phyloP scores from a whole-genome alignment of 306 rosid genomes.

The Prinsepia uniflora region DNA sequence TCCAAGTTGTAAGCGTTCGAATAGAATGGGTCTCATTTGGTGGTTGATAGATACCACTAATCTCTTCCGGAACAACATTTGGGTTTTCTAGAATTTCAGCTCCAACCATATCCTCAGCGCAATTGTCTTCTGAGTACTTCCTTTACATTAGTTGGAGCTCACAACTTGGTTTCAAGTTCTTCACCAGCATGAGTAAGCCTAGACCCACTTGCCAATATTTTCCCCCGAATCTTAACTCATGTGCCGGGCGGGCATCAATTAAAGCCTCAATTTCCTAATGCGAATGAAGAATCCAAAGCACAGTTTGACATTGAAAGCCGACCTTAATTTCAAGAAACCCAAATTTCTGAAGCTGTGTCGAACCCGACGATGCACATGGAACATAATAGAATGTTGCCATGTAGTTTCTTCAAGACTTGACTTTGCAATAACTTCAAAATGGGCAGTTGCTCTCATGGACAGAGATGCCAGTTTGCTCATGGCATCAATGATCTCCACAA shows the following conservation, averaged over 20 bases:
- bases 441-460: conserved; percentile 26
- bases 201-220: neutral
- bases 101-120: neutral
- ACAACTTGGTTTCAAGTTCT: neutral
- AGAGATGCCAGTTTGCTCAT: conserved; percentile 37
- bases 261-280: neutral
- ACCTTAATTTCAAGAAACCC: conserved; percentile 11
- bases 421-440: conserved; percentile 31
- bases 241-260: neutral
- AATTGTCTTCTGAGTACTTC: conserved; percentile 1
- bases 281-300: neutral
- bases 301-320: neutral
- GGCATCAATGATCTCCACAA: conserved; percentile 17
- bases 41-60: neutral
- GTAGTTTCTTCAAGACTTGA: conserved; percentile 26
- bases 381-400: neutral
- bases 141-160: neutral
- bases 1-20: neutral
- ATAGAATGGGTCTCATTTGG: neutral
- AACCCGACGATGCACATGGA: neutral
- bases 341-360: neutral
- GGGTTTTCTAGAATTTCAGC: neutral
- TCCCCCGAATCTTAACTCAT: neutral
- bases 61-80: neutral
- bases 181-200: conserved; percentile 2